phyloP scores from a whole-genome alignment of 495 filamentous ascomycete genomes.

The Platismatia glauca region DNA sequence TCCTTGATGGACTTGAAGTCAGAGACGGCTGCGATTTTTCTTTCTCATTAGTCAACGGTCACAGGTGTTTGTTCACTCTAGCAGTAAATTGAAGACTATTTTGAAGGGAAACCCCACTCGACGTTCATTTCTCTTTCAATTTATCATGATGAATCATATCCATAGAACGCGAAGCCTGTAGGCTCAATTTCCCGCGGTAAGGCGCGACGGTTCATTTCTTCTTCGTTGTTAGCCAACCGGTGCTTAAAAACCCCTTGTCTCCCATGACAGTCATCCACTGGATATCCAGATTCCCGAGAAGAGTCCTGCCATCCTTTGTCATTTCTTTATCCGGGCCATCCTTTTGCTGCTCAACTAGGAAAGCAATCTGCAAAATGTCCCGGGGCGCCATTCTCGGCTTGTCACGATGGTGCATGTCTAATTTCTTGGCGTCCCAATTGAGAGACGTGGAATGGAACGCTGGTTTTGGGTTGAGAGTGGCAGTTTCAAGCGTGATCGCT shows the following conservation, averaged over 20 bases:
- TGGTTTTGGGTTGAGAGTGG: slow-evolving; percentile 43
- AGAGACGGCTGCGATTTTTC: not conserved
- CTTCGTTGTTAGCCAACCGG: slow-evolving; percentile 67
- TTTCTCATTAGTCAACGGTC: not conserved
- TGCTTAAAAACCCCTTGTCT: slow-evolving; percentile 76
- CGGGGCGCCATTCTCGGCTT: slow-evolving; percentile 67
- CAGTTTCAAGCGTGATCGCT: slow-evolving; percentile 36
- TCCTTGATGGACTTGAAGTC: not conserved
- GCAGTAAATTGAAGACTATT: not conserved
- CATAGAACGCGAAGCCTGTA: not conserved
- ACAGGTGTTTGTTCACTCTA: not conserved
- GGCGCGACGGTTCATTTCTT: slow-evolving; percentile 30
- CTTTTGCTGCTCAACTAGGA: slow-evolving; percentile 64
- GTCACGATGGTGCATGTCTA: slow-evolving; percentile 26
- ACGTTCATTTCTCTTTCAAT: not conserved
- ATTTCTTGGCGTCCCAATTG: slow-evolving; percentile 45
- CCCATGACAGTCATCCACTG: slow-evolving; percentile 88
- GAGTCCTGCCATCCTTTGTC: slow-evolving; percentile 50
- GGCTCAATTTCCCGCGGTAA: not conserved
- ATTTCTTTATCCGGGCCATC: slow-evolving; percentile 42
- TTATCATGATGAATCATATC: not conserved
- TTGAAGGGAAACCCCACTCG: not conserved
- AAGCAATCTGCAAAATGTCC: slow-evolving; percentile 88
- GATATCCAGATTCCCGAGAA: slow-evolving; percentile 74
- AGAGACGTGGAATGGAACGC: slow-evolving; percentile 49